phyloP scores from a whole-genome alignment of 1,139 yeast genomes.

The Groenewaldozyma sp. region DNA sequence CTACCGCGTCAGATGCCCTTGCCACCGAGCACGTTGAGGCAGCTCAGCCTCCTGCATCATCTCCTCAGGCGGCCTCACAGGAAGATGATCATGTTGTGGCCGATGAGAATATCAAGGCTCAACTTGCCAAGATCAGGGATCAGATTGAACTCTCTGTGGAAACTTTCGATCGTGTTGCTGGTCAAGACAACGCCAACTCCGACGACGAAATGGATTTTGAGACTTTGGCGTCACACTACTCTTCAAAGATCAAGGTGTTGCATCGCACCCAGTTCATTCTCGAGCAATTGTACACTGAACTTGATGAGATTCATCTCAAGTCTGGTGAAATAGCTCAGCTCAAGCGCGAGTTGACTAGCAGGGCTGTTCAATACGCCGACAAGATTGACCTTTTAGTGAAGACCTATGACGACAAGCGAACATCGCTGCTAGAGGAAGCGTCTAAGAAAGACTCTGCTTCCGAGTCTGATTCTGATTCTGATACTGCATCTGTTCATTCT shows the following conservation, averaged over 20 bases:
- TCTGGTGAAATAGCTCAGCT: conserved; percentile 12
- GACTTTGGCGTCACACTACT: conserved; percentile 6
- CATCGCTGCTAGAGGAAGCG: background rate
- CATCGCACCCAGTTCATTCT: conserved; percentile 19
- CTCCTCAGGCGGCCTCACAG: background rate
- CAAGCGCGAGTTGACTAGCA: conserved; percentile 18
- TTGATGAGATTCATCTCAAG: conserved; percentile 15
- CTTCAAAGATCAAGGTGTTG: conserved; percentile 20
- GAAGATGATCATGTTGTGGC: background rate
- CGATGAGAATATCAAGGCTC: background rate
- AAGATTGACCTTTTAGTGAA: conserved; percentile 16
- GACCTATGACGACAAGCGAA: background rate
- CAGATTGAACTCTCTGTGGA: conserved; percentile 16
- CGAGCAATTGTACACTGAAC: conserved; percentile 18
- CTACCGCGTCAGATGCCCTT: background rate
- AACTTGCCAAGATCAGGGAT: conserved; percentile 12
- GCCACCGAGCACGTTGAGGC: background rate
- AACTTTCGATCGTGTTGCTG: conserved; percentile 16
- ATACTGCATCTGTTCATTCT: background rate
- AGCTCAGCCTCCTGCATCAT: background rate
- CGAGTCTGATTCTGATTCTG: conserved; percentile 2
- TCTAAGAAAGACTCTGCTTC: conserved; percentile 6
- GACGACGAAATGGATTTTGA: conserved; percentile 11
- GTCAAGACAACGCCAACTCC: conserved; percentile 11
- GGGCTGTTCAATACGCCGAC: conserved; percentile 18